Conservation (phyloP, 108 stramenopile genomes). For the Nitzschia palea region DNA sequence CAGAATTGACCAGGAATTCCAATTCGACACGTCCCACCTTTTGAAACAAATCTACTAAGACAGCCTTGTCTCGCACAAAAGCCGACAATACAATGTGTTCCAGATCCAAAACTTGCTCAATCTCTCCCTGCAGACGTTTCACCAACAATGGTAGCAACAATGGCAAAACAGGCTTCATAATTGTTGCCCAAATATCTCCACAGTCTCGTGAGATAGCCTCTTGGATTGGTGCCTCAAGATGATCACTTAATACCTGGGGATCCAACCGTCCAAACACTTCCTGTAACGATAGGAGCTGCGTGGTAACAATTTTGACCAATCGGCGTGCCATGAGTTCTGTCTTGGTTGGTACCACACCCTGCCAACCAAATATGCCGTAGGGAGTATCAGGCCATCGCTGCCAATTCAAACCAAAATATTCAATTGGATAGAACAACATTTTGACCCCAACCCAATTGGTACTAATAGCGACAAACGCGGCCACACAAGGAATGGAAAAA, state of each 20-base stretch:
- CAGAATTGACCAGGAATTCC: conserved; percentile 81
- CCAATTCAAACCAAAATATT: conserved; percentile 59
- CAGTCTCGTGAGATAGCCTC: conserved; percentile 43
- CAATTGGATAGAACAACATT: conserved; percentile 77
- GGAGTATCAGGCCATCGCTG: conserved; percentile 51
- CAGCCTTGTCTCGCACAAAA: conserved; percentile 71
- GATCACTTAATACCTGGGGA: conserved; percentile 40
- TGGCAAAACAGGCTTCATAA: conserved; percentile 55
- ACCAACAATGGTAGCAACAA: conserved; percentile 46
- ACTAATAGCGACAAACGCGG: conserved; percentile 66
- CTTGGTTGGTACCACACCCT: conserved; percentile 81
- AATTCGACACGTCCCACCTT: conserved; percentile 84
- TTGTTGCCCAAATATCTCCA: conserved; percentile 25
- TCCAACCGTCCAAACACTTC: conserved; percentile 71
- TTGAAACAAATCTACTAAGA: conserved; percentile 87
- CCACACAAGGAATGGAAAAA: conserved; percentile 66
- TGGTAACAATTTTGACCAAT: conserved; percentile 68
- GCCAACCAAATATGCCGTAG: conserved; percentile 79
- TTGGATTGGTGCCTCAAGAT: conserved; percentile 54
- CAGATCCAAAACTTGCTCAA: conserved; percentile 66
- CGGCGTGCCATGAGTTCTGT: conserved; percentile 77
- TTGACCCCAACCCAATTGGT: conserved; percentile 38
- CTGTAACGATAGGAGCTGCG: conserved; percentile 51
- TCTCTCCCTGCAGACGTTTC: conserved; percentile 55
- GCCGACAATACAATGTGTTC: conserved; percentile 61